phyloP scores from a whole-genome alignment of 2,329 filamentous ascomycete species.

The Neoscytalidium dimidiatum region DNA sequence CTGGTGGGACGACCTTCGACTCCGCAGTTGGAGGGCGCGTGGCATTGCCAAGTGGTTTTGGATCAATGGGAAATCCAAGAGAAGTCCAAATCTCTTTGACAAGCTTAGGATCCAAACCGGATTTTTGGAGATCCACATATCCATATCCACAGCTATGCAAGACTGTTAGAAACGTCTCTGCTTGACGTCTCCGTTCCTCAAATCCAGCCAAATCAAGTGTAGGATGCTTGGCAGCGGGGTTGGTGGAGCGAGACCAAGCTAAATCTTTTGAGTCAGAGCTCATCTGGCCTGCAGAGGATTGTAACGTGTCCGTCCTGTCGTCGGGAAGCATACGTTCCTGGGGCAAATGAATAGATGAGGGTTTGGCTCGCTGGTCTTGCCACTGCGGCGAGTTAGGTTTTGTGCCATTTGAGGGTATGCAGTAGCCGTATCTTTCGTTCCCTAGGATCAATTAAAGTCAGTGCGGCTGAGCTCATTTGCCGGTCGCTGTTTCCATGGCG shows the following conservation, averaged over 20 bases:
- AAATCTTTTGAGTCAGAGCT: background rate
- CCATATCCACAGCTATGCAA: constrained; percentile 70
- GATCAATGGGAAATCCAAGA: constrained; percentile 5
- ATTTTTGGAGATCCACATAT: constrained; percentile 62
- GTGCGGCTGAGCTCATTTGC: constrained; percentile 6
- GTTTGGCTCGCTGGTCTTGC: background rate
- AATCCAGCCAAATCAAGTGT: background rate
- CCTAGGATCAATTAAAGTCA: constrained; percentile 4
- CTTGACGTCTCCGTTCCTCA: constrained; percentile 24
- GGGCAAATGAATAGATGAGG: background rate
- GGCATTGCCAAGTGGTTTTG: background rate
- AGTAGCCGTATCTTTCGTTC: background rate
- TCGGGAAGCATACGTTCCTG: background rate
- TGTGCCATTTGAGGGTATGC: background rate
- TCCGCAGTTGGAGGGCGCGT: background rate
- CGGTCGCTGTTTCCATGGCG: background rate
- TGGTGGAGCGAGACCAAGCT: background rate
- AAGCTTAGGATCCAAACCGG: constrained; percentile 64
- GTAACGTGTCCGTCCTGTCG: background rate
- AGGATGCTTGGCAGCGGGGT: background rate
- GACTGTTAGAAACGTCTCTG: constrained; percentile 42
- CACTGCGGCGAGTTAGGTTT: background rate
- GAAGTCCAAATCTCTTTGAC: constrained; percentile 23
- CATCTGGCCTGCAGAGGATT: background rate
- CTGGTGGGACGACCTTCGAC: background rate